Evolutionary conservation across 129 eudicot genomes (phyloP).

Genomic region (Chrysanthemum seticuspe): DNA sequence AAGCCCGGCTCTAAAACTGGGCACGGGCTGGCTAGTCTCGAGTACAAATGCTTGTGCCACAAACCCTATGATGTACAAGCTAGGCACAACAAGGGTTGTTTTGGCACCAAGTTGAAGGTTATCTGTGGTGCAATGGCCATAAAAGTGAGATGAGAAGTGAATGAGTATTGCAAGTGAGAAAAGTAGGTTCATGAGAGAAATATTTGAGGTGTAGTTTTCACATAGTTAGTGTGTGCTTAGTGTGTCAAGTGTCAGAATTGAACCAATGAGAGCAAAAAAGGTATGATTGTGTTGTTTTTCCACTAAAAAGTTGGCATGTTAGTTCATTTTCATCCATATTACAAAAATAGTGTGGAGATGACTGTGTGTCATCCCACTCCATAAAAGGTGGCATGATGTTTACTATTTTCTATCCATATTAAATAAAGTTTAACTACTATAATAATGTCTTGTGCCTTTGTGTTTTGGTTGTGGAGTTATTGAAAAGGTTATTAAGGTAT

Average conservation of each 20-base stretch:
- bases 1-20: constrained; percentile 66
- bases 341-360: not conserved
- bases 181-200: constrained; percentile 57
- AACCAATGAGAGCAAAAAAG: constrained; percentile 30
- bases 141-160: constrained; percentile 34
- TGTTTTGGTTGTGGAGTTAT: not conserved
- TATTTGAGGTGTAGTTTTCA: constrained; percentile 29
- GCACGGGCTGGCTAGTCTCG: constrained; percentile 48
- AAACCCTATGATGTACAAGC: constrained; percentile 47
- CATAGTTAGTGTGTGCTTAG: constrained; percentile 31
- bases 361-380: not conserved
- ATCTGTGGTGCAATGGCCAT: constrained; percentile 40
- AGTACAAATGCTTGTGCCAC: constrained; percentile 61
- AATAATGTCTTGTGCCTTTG: not conserved
- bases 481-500: too few species aligned
- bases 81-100: constrained; percentile 56
- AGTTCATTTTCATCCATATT: constrained; percentile 17
- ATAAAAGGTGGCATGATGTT: constrained; percentile 6
- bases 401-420: not conserved
- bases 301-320: constrained; percentile 33
- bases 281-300: constrained; percentile 34
- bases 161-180: constrained; percentile 38
- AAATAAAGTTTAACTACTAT: not conserved
- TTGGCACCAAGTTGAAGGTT: constrained; percentile 58
- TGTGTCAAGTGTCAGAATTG: constrained; percentile 18